Conservation (phyloP, 805 yeast species). For the Starmerella apicola region DNA sequence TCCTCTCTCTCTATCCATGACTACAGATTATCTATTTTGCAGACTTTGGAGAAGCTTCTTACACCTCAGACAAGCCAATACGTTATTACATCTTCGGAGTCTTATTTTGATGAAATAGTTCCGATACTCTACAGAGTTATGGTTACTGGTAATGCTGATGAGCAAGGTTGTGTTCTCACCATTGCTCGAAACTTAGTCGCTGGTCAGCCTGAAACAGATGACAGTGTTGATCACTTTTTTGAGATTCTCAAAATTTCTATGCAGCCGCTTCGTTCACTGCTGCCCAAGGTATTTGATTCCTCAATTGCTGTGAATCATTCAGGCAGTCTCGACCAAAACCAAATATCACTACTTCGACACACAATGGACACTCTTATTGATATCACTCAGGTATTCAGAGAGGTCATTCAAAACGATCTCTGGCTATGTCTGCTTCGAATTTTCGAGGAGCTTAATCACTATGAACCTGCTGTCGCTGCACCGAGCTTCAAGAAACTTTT, state of each 20-base stretch:
- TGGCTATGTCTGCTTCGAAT: slow-evolving; percentile 56
- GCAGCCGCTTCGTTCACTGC: slow-evolving; percentile 44
- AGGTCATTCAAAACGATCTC: slow-evolving; percentile 55
- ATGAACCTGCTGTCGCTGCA: slow-evolving; percentile 35
- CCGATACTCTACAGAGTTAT: slow-evolving; percentile 65
- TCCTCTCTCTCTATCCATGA: slow-evolving; percentile 11
- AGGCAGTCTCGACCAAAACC: slow-evolving; percentile 2
- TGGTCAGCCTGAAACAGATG: slow-evolving; percentile 33
- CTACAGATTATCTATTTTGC: slow-evolving; percentile 29
- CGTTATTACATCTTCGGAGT: slow-evolving; percentile 28
- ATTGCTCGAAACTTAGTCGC: slow-evolving; percentile 46
- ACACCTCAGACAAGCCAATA: slow-evolving; percentile 44
- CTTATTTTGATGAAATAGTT: slow-evolving; percentile 51
- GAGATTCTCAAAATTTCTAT: slow-evolving; percentile 63
- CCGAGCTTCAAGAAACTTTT: slow-evolving; percentile 38
- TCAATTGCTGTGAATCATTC: slow-evolving; percentile 16
- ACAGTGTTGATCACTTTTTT: slow-evolving; percentile 65
- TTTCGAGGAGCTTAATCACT: slow-evolving; percentile 35
- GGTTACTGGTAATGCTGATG: slow-evolving; percentile 38
- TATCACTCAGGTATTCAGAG: slow-evolving; percentile 55
- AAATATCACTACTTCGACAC: slow-evolving; percentile 34
- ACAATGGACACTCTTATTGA: slow-evolving; percentile 41
- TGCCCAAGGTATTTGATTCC: slow-evolving; percentile 46
- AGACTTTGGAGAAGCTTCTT: slow-evolving; percentile 45
- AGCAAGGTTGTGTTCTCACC: slow-evolving; percentile 39